Percentiles rank a stretch among this genome's conserved stretches.
These are phyloP conservation scores for Zygoascus sp. DNA, from an alignment of 1,139 yeast species.

Conservation along the genomic window DNA sequence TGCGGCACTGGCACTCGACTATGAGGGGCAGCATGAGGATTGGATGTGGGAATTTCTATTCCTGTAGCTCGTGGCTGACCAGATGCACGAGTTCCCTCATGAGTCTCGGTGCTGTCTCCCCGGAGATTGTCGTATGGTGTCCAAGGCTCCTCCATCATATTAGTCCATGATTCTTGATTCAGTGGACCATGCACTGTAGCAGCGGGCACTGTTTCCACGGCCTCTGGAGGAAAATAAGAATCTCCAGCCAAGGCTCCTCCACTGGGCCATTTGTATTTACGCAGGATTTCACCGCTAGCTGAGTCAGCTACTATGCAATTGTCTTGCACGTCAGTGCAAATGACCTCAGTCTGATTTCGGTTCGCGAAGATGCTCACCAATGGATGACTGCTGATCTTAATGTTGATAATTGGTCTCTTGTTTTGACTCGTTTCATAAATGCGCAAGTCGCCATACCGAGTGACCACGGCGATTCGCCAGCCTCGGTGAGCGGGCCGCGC, in stretches of 20 bases:
- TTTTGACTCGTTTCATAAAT: conserved; percentile 32
- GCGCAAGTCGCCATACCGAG: conserved; percentile 34
- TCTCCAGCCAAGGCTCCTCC: conserved; percentile 23
- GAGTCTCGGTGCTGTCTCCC: background rate
- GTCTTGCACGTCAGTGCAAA: conserved; percentile 30
- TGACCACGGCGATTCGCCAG: conserved; percentile 31
- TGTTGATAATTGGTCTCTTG: conserved; percentile 29
- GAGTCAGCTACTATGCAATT: conserved; percentile 25
- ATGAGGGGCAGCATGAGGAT: background rate
- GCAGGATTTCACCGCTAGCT: conserved; percentile 19
- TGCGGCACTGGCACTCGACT: background rate
- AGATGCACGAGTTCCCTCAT: background rate
- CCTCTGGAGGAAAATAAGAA: conserved; percentile 9
- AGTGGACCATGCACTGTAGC: too few relatives aligned
- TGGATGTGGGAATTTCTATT: background rate
- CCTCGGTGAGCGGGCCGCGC: conserved; percentile 26
- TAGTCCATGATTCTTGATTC: background rate
- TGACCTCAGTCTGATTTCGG: conserved; percentile 17
- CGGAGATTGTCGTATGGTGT: conserved; percentile 1
- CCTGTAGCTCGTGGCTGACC: background rate
- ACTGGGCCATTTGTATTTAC: conserved; percentile 24
- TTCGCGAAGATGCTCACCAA: conserved; percentile 25
- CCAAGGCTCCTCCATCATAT: background rate
- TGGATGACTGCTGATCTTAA: conserved; percentile 30
- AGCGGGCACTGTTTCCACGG: background rate